Evolutionary conservation across 2,329 filamentous ascomycete species (phyloP), one percentile per base, ranked within the genome.

Genomic region (Elsinoe batatas): DNA sequence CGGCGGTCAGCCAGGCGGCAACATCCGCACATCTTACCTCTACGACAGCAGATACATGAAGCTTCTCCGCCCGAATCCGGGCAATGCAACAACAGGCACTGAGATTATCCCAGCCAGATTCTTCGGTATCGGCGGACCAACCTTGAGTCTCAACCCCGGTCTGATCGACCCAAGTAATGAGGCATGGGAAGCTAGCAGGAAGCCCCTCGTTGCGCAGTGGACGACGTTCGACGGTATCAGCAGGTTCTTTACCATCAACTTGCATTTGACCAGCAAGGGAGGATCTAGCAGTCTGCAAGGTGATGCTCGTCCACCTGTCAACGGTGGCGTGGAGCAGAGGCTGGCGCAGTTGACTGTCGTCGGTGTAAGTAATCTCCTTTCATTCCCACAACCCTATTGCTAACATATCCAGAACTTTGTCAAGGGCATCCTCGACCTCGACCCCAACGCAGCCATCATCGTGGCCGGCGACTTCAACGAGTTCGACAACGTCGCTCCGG

Each of bases 391-490:
- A 22, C 3, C 22, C 22, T 5, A 43, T 50, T 12, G n/a, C 33
- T 37, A 40, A 37, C 3, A 46, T 54, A 10, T 26, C 8, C 35
- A 76, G 75, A 62, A 70, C 12, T 86, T 85, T 62, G 74, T 84
- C 54, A 68, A 73, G 1, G 56, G 78, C 56, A 81, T 88, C 61
- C 75, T 87, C 17, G 66, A 71, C 6, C 63, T 75, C 38, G 79
- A 87, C 67, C 65, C 72, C 10, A 68, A 76, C 13, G 83, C 84
- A 0, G 72, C 72, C 20, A 67, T 88, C 60, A 76, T 88, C 58
- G 70, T 75, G 2, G 78, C 80, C 0, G 85, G 85, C 22, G 85
- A 88, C 69, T 88, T 84, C 66, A 88, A 88, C 73, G 85, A 88
- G 67, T 88, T 85, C 65, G 66, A 77, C 4, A 82, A 83, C 59